Conservation (phyloP, 1,284 basidiomycete species). For the Moesziomyces sp. region DNA sequence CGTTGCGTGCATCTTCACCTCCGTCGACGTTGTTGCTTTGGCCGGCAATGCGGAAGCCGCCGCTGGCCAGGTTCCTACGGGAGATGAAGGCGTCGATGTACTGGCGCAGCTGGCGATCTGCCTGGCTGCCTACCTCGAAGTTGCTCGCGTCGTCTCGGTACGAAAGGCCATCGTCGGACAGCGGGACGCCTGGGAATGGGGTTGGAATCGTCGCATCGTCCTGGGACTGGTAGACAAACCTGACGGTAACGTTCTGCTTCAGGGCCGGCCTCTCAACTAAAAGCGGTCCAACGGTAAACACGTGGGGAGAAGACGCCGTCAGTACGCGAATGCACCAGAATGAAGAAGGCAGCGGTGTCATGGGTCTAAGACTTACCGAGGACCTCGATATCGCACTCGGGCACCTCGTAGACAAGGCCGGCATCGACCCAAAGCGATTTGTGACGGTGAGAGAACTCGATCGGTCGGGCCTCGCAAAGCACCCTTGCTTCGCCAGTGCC, state of each 20-base stretch:
- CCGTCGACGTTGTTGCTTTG: not conserved
- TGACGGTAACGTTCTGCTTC: slow-evolving; percentile 1
- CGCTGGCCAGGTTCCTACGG: not conserved
- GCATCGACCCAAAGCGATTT: slow-evolving; percentile 14
- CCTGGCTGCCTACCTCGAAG: slow-evolving; percentile 4
- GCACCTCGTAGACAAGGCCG: slow-evolving; percentile 2
- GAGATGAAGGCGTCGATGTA: slow-evolving; percentile 6
- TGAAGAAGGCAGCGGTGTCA: not conserved
- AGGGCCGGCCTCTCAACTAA: slow-evolving; percentile 6
- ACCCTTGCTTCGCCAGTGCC: not conserved
- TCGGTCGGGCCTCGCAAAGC: not conserved
- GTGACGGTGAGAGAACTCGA: not conserved
- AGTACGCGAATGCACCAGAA: not conserved
- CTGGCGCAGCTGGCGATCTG: slow-evolving; percentile 2
- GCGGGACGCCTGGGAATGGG: slow-evolving; percentile 7
- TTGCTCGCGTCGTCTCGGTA: not conserved
- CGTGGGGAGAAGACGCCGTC: not conserved
- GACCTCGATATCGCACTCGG: slow-evolving; percentile 8
- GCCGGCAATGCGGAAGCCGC: not conserved
- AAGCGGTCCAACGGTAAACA: not conserved
- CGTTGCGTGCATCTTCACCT: no score
- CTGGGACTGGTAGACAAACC: slow-evolving; percentile 2
- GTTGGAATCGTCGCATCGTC: not conserved
- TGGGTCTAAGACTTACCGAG: not conserved
- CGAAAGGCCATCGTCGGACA: not conserved